phyloP scores from a whole-genome alignment of 495 filamentous ascomycete genomes.

The Daldinia caldariorum region DNA sequence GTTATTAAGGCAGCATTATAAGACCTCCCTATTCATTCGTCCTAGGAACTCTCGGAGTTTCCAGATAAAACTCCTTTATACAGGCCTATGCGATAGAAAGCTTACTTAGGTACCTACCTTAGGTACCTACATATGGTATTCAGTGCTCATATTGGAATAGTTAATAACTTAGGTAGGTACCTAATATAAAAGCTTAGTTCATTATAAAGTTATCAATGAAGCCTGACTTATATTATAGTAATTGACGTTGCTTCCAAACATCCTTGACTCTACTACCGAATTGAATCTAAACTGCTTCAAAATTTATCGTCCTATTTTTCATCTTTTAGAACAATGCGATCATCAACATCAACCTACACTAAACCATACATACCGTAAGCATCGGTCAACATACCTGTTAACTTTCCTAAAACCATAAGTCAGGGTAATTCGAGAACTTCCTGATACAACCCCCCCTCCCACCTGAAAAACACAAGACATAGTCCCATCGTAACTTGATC shows the following conservation, averaged over 20 bases:
- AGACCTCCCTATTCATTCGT: background rate
- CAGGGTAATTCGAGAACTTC: too few relatives aligned
- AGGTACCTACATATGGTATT: background rate
- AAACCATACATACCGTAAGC: background rate
- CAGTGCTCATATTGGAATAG: too few relatives aligned
- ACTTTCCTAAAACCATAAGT: background rate
- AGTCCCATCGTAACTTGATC: background rate
- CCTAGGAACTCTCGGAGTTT: background rate
- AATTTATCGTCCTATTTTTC: too few relatives aligned
- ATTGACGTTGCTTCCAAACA: too few relatives aligned
- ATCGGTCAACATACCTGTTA: background rate
- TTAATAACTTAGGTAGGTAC: too few relatives aligned
- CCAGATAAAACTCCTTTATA: background rate
- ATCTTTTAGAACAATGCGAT: background rate
- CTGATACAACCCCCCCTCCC: too few relatives aligned
- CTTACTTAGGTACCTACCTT: background rate
- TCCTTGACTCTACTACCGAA: too few relatives aligned
- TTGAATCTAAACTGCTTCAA: too few relatives aligned
- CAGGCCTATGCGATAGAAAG: background rate
- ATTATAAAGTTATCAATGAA: background rate
- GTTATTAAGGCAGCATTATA: too few relatives aligned
- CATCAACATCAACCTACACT: background rate
- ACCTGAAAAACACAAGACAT: too few relatives aligned
- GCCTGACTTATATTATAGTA: too few relatives aligned
- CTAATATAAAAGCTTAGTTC: too few relatives aligned